Base-by-base conservation (phyloP, 345 rosid species). In the Cardamine occulta region DNA sequence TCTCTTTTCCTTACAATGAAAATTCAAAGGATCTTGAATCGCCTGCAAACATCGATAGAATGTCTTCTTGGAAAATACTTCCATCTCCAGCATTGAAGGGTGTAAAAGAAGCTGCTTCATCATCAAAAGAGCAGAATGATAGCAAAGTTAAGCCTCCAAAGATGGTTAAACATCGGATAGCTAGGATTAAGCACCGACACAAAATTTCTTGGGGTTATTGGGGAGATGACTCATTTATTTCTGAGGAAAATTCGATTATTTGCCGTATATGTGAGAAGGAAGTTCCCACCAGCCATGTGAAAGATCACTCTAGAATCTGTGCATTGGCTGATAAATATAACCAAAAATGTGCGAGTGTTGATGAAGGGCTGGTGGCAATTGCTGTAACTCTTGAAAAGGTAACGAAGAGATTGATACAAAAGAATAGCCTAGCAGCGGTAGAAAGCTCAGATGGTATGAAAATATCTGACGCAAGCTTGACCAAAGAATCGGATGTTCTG, bases 221-320 rank as follows among this genome's bases (percentile, higher is more conserved):
- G 96, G 91, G 89, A n/a, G 87, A 88, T 68, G 91, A 88, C 54
- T 85, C 82, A 45, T 84, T 73, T 82, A 61, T 76, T 74, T 64
- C 81, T 66, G 93, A 88, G 45, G 97, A 86, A 34, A 82, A 70
- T 73, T 87, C 92, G 63, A 91, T 94, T 59, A 86, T 94, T 56
- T 94, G 97, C 70, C 95, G 98, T 69, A 94, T 94, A 77, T 94
- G 97, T 59, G 97, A 90, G 84, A 95, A 87, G 81, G 93, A 91
- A 74, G 91, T 94, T 75, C 86, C 85, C 29, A 90, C 92, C 53
- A 84, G 74, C 68, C 76, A 84, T 52, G 89, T 94, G 63, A 91
- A 90, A 83, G 93, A 88, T 60, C 98, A 94, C 77, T 94, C 92
- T 67, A 85, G 81, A 85, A 88, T 91, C 42, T 94, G 97, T 90